These are phyloP conservation scores for Rubus idaeus DNA, from an alignment of 306 rosid species.

Conservation along the genomic window DNA sequence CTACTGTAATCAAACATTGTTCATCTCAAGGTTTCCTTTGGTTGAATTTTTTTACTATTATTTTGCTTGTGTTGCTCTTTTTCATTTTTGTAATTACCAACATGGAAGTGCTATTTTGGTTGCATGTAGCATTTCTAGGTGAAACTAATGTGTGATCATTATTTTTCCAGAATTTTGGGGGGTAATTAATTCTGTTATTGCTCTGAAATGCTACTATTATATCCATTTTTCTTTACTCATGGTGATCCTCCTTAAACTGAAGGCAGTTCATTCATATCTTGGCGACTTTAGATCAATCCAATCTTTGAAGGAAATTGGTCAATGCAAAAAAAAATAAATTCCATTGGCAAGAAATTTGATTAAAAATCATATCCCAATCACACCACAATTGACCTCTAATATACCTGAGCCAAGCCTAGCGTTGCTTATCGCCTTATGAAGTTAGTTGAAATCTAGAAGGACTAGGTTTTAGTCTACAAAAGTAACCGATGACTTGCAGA, in stretches of 20 bases:
- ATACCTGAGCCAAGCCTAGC: too few species aligned
- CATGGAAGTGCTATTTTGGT: not conserved
- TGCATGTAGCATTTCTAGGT: constrained; percentile 2
- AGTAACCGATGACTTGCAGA: constrained; percentile 1
- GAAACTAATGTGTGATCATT: not conserved
- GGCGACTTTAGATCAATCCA: not conserved
- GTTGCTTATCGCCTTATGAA: not conserved
- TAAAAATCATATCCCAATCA: not conserved
- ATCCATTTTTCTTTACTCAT: not conserved
- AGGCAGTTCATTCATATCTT: not conserved
- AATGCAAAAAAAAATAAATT: too few species aligned
- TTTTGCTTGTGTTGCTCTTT: not conserved
- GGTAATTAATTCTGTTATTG: not conserved
- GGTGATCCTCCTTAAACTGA: not conserved
- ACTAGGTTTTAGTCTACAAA: not conserved
- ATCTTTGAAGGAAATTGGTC: not conserved
- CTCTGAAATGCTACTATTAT: not conserved
- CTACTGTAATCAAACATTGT: constrained; percentile 17
- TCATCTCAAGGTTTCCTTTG: not conserved
- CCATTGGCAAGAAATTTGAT: too few species aligned
- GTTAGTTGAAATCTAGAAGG: not conserved
- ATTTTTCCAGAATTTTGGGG: not conserved
- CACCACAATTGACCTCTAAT: not conserved
- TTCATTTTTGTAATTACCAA: not conserved
- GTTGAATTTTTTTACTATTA: not conserved